phyloP scores from a whole-genome alignment of 805 yeast species.

The Komagataella phaffii region DNA sequence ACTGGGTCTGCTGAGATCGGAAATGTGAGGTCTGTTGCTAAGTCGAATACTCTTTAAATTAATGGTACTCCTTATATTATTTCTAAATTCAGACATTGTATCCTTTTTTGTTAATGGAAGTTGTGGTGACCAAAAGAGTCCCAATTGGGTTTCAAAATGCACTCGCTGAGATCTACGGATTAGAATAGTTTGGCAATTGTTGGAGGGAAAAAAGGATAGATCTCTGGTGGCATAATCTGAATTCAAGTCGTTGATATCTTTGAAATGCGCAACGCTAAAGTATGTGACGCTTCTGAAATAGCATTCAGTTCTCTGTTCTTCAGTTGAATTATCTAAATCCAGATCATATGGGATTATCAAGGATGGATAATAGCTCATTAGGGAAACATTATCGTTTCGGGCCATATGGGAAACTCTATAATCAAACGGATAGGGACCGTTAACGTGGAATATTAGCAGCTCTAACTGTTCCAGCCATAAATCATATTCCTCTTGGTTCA shows the following conservation, averaged over 20 bases:
- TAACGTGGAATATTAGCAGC: constrained; percentile 14
- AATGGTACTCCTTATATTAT: neutral
- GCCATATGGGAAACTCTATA: constrained; percentile 9
- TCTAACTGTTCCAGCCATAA: constrained; percentile 27
- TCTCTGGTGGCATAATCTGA: constrained; percentile 46
- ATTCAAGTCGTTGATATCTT: constrained; percentile 49
- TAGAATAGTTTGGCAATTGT: constrained; percentile 30
- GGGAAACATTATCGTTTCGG: neutral
- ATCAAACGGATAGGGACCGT: constrained; percentile 20
- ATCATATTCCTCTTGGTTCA: constrained; percentile 18
- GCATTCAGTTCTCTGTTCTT: neutral
- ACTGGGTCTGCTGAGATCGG: neutral
- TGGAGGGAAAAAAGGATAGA: constrained; percentile 55
- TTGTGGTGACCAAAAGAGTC: constrained; percentile 5
- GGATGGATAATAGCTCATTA: neutral
- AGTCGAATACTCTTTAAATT: neutral
- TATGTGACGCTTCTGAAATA: neutral
- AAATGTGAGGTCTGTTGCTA: neutral
- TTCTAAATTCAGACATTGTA: neutral
- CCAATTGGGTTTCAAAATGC: neutral
- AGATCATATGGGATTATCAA: neutral
- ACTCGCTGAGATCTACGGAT: neutral
- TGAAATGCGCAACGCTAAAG: constrained; percentile 23
- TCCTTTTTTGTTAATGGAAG: neutral
- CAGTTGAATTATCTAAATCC: neutral